Evolutionary conservation across 805 yeast genomes (phyloP), one percentile per base, ranked within the genome.

Genomic region (Candida ponderosae): DNA sequence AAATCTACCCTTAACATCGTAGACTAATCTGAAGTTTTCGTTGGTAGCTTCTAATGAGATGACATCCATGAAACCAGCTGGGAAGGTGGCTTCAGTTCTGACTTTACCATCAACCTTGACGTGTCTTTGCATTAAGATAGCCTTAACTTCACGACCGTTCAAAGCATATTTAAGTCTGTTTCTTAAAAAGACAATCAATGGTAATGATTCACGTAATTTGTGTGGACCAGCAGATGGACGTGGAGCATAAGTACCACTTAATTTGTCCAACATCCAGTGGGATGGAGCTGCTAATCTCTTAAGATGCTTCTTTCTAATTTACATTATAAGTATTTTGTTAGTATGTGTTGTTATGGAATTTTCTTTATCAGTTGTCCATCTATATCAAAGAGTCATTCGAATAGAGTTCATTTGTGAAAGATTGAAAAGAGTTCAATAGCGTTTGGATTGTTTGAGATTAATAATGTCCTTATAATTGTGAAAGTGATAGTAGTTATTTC

Each of bases 181-280:
- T 74, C 90, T 79, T 59, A 83, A 70, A 71, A 83, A 83, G 48
- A 82, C 81, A 58, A 83, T 72, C 65, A 82, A 74, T 57, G 93
- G 93, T 56, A 82, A 76, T 42, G 87, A 81, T 72, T 82, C 93
- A 65, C 90, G 76, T 65, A 81, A 74, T 72, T 82, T 84, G 76
- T 83, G 94, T 60, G 94, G 94, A 71, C 94, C 94, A 52, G 86
- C 76, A 47, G 90, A 81, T 57, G 93, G 87, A 73, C 93, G 81
- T 69, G 94, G 94, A 44, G 94, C 94, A 64, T 83, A 84, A 60
- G 81, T 74, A 63, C 94, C 94, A 62, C 90, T 79, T 72, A 84
- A 78, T 73, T 84, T 84, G 84, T 85, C 94, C 72, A 84, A 81
- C 88, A 84, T 81, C 94, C 94, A 84, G 79, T 84, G 93, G 75